A percentile compares a stretch with the other conserved stretches of the same genome.
Conservation (phyloP, 768 basidiomycete genomes). For the Rhizopogon vinicolor region DNA sequence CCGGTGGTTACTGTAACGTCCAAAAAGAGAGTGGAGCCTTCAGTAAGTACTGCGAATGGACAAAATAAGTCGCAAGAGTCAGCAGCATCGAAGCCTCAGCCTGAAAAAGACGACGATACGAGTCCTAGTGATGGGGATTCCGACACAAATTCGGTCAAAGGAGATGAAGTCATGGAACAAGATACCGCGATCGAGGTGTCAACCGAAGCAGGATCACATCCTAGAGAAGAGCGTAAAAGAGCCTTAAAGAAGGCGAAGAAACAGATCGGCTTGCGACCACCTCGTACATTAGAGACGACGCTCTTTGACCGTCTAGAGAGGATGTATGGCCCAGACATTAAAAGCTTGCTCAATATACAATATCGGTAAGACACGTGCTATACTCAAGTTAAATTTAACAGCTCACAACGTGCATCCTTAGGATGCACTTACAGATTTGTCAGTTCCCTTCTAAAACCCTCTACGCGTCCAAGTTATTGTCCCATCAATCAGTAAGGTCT, state of each 20-base stretch:
- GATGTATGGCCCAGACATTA: slow-evolving; percentile 81
- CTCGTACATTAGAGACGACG: slow-evolving; percentile 78
- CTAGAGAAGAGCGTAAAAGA: slow-evolving; percentile 1
- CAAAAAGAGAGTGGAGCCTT: background rate
- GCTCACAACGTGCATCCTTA: slow-evolving; percentile 21
- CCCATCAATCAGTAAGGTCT: slow-evolving; percentile 64
- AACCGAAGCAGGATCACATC: background rate
- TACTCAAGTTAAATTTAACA: background rate
- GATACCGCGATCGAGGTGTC: slow-evolving; percentile 7
- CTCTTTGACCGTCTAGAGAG: slow-evolving; percentile 88
- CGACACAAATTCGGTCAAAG: slow-evolving; percentile 15
- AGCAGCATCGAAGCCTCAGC: background rate
- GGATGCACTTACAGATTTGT: slow-evolving; percentile 88
- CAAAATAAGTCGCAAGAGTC: background rate
- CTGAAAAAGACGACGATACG: background rate
- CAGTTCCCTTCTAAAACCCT: slow-evolving; percentile 81
- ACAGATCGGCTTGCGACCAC: slow-evolving; percentile 41
- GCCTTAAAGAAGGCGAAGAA: slow-evolving; percentile 8
- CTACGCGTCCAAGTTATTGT: slow-evolving; percentile 66
- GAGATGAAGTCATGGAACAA: slow-evolving; percentile 15
- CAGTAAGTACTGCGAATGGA: slow-evolving; percentile 1
- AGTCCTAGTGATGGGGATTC: slow-evolving; percentile 6
- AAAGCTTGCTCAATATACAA: slow-evolving; percentile 84
- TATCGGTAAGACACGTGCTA: slow-evolving; percentile 54
- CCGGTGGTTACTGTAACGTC: slow-evolving; percentile 9